These are phyloP conservation scores for Xylariaceae sp. DNA, from an alignment of 2,329 filamentous ascomycete species.

Conservation along the genomic window DNA sequence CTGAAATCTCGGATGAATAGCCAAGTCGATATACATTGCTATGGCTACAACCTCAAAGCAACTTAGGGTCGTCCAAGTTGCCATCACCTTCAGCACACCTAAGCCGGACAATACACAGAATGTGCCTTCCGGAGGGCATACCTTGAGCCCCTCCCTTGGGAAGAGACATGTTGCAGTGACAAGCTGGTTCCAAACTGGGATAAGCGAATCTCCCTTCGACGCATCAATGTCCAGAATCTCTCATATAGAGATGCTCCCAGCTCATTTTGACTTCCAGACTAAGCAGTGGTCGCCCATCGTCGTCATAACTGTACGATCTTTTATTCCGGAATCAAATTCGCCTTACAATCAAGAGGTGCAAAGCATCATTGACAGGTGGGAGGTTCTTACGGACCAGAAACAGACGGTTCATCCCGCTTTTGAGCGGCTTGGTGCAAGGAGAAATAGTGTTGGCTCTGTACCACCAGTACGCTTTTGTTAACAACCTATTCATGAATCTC, in stretches of 20 bases:
- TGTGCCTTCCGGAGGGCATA: constrained; percentile 51
- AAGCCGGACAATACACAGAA: constrained; percentile 60
- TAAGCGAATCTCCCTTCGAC: constrained; percentile 51
- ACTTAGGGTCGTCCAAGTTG: constrained; percentile 74
- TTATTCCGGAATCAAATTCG: constrained; percentile 57
- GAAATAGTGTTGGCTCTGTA: constrained; percentile 53
- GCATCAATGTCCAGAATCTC: constrained; percentile 68
- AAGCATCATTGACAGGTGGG: constrained; percentile 84
- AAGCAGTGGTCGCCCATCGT: constrained; percentile 63
- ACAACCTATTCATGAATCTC: background rate
- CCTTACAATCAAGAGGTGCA: constrained; percentile 68
- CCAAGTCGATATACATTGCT: constrained; percentile 64
- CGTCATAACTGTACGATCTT: constrained; percentile 76
- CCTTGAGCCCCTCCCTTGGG: constrained; percentile 58
- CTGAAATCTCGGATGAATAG: constrained; percentile 26
- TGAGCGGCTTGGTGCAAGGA: constrained; percentile 71
- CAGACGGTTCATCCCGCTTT: constrained; percentile 76
- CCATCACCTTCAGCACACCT: constrained; percentile 74
- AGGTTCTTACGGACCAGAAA: constrained; percentile 70
- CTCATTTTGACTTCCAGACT: constrained; percentile 63
- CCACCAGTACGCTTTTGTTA: constrained; percentile 26
- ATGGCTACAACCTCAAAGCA: constrained; percentile 73
- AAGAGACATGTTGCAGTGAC: constrained; percentile 63
- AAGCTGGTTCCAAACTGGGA: constrained; percentile 60
- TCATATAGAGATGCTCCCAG: constrained; percentile 75